phyloP scores from a whole-genome alignment of 495 filamentous ascomycete genomes.

The Penicillium nucicola region DNA sequence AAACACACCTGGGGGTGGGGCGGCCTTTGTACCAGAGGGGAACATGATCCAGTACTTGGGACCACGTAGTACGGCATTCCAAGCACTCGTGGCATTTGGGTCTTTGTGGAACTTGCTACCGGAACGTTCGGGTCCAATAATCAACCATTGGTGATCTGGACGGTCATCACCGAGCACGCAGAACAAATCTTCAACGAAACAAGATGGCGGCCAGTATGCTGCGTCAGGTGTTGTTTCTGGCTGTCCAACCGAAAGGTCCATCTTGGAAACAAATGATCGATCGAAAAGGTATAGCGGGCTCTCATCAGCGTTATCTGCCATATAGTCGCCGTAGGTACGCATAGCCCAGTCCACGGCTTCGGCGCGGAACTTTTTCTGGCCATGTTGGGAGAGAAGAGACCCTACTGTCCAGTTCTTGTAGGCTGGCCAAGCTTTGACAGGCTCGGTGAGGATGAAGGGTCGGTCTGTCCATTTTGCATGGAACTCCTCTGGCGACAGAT shows the following conservation, averaged over 20 bases:
- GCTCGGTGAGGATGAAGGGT: conserved; percentile 85
- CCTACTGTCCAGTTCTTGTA: conserved; percentile 72
- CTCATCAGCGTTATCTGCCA: conserved; percentile 79
- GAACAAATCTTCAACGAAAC: conserved; percentile 89
- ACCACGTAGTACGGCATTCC: conserved; percentile 91
- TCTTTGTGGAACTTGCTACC: conserved; percentile 97
- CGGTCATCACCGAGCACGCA: conserved; percentile 73
- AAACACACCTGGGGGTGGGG: conserved; percentile 82
- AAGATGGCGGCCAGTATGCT: conserved; percentile 79
- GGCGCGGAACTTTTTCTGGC: conserved; percentile 70
- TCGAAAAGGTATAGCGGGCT: conserved; percentile 95
- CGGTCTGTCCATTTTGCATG: conserved; percentile 68
- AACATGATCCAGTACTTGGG: conserved; percentile 99
- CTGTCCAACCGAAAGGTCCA: conserved; percentile 62
- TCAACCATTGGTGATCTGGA: conserved; percentile 90
- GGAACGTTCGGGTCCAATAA: conserved; percentile 83
- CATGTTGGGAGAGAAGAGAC: conserved; percentile 59
- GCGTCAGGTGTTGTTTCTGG: conserved; percentile 40
- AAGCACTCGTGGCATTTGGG: conserved; percentile 75
- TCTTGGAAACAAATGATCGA: conserved; percentile 81
- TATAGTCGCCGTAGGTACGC: conserved; percentile 75
- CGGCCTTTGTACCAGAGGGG: conserved; percentile 57
- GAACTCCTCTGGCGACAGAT: conserved; percentile 73
- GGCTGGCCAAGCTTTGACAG: conserved; percentile 80
- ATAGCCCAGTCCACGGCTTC: conserved; percentile 94